These are phyloP conservation scores for Brassica incana DNA, from an alignment of 345 rosid genomes.

Conservation along the genomic window DNA sequence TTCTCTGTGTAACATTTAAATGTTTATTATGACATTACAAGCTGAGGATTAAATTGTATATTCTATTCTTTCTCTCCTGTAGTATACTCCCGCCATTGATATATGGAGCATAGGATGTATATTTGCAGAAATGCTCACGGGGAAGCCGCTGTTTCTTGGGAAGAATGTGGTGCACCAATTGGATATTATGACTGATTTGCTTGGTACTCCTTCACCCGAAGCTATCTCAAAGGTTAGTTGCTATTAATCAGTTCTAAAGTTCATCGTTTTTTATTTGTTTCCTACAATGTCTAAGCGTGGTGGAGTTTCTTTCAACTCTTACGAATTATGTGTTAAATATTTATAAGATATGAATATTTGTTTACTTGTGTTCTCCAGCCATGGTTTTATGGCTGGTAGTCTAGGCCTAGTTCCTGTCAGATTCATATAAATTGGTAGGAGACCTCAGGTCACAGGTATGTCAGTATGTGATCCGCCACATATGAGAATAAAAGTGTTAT, in stretches of 20 bases:
- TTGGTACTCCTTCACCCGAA: conserved; percentile 91
- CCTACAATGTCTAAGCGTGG: background rate
- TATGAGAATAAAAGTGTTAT: too few species aligned
- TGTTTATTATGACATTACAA: background rate
- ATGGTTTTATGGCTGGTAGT: conserved; percentile 16
- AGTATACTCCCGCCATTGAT: conserved; percentile 98
- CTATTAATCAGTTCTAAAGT: conserved; percentile 23
- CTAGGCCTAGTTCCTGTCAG: conserved; percentile 13
- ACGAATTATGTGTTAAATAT: background rate
- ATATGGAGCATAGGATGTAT: conserved; percentile 99
- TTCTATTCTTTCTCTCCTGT: conserved; percentile 4
- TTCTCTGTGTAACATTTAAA: background rate
- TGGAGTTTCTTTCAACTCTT: background rate
- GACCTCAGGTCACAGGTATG: background rate
- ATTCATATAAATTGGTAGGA: conserved; percentile 1
- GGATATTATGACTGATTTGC: conserved; percentile 96
- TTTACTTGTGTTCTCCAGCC: conserved; percentile 11
- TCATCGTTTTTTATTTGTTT: conserved; percentile 3
- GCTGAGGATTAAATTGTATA: background rate
- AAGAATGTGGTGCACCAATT: conserved; percentile 94
- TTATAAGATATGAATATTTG: background rate
- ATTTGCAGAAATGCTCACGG: conserved; percentile 95
- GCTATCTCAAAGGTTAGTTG: conserved; percentile 72
- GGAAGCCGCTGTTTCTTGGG: conserved; percentile 93
- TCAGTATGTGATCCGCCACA: too few species aligned